These are phyloP conservation scores for Amanita rubescens DNA, from an alignment of 768 basidiomycete species.

Conservation along the genomic window DNA sequence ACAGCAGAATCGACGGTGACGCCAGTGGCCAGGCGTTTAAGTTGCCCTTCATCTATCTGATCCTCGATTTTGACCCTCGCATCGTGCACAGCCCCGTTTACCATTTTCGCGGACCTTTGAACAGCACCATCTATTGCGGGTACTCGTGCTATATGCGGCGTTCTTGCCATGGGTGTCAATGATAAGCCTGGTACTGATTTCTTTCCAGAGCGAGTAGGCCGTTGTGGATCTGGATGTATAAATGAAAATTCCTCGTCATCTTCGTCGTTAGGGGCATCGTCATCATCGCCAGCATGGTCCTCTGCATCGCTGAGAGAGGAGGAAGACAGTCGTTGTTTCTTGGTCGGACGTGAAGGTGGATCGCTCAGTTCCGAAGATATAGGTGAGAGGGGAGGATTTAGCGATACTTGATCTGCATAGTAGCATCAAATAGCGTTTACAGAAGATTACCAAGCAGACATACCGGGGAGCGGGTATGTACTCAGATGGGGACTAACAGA, in stretches of 20 bases:
- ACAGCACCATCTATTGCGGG: conserved; percentile 32
- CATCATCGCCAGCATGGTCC: conserved; percentile 27
- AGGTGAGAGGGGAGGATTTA: conserved; percentile 33
- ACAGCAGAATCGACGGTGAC: conserved; percentile 65
- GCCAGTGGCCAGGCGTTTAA: conserved; percentile 72
- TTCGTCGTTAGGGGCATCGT: conserved; percentile 40
- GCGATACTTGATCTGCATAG: conserved; percentile 21
- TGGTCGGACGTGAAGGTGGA: conserved; percentile 36
- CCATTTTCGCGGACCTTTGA: conserved; percentile 26
- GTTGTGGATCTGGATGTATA: background rate
- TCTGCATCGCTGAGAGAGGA: conserved; percentile 49
- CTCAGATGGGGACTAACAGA: conserved; percentile 41
- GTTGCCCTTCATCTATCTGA: conserved; percentile 70
- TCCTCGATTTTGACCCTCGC: conserved; percentile 66
- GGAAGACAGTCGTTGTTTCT: conserved; percentile 46
- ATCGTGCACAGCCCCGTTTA: conserved; percentile 36
- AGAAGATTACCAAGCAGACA: conserved; percentile 12
- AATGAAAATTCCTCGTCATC: conserved; percentile 35
- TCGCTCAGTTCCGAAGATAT: conserved; percentile 46
- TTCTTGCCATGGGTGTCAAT: conserved; percentile 34
- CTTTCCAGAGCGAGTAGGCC: conserved; percentile 15
- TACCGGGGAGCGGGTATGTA: conserved; percentile 46
- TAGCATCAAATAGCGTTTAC: conserved; percentile 7
- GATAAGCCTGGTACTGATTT: conserved; percentile 42
- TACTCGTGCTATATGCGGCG: conserved; percentile 45